Percentiles rank a stretch among this genome's conserved stretches.
Evolutionary conservation across 2,329 filamentous ascomycete genomes (phyloP).

Genomic region (Talaromyces sp.): DNA sequence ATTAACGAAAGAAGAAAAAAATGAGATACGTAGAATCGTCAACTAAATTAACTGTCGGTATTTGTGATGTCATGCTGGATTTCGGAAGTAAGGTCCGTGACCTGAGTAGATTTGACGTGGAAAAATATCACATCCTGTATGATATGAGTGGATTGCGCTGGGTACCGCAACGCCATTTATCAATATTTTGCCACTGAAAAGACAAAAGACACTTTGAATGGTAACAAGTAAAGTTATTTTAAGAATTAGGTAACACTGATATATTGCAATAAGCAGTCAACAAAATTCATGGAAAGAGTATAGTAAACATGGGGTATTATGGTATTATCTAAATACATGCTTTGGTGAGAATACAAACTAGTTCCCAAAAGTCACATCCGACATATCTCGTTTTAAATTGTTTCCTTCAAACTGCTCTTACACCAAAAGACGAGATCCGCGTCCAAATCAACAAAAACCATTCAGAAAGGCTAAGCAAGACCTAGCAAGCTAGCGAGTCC

Average conservation of each 20-base stretch:
- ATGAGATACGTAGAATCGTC: neutral
- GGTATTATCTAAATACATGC: neutral
- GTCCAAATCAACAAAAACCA: neutral
- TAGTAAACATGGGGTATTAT: neutral
- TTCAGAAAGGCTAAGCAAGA: neutral
- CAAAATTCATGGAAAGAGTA: neutral
- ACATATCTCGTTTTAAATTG: neutral
- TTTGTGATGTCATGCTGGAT: slow-evolving; percentile 9
- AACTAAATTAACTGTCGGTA: neutral
- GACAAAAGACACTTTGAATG: neutral
- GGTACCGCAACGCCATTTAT: neutral
- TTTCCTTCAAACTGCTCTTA: neutral
- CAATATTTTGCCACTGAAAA: neutral
- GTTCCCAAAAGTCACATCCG: neutral
- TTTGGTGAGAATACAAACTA: neutral
- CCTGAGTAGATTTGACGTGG: neutral
- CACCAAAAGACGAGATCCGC: neutral
- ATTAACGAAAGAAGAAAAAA: neutral
- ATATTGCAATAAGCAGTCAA: neutral
- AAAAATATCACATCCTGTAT: neutral
- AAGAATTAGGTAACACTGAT: neutral
- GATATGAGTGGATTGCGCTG: neutral
- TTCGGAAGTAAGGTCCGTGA: slow-evolving; percentile 3
- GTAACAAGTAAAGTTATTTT: neutral
- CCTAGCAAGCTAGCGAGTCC: neutral